Base-by-base conservation (phyloP, 2,329 filamentous ascomycete species). In the Neofusicoccum kwambonambiense region DNA sequence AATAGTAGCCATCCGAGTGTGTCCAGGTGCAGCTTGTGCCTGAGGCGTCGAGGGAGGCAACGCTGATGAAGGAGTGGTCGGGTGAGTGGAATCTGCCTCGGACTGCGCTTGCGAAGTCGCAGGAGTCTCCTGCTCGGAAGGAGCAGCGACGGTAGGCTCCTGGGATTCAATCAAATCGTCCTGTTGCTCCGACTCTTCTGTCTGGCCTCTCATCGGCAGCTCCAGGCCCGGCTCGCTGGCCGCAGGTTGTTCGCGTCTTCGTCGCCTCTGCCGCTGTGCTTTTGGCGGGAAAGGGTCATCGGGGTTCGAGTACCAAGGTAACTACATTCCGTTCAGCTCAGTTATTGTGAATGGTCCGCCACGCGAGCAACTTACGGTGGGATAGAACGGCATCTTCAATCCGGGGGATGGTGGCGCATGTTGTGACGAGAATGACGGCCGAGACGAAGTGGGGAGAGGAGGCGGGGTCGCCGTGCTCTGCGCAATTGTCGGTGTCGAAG, bases 291-390 rank as follows among this genome's bases (percentile, higher is more conserved):
- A 88, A 2, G 81, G 76, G 37, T 76, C 76, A 19, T 84, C 82
- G 15, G 83, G 80, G 34, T 83, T 80, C 12, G 86, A 89, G 39
- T 86, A 80, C 86, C 86, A 89, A 11, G 87, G 87, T 19, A 89
- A 76, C 81, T 84, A 68, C 19, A 60, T 60, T 13, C 41, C 9
- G 56, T 22, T 60, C 56, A 60, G 56, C 17, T 15, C 6, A n/a
- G 12, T 9, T 44, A 9, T 22, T 15, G 15, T 22, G 3, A 1
- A 8, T 17, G 8, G 15, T 39, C 56, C 31, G n/a, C 12, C 4
- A 9, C 8, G 31, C 3, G 22, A 17, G 8, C 6, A 39, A 72
- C 79, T 76, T 74, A 83, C 81, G 12, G 80, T 78, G 65, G 84
- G 81, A 66, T 80, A 79, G 71, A 81, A 86, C 1, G 82, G 82